phyloP scores from a whole-genome alignment of 2,329 filamentous ascomycete genomes.

The Botryotinia convoluta region DNA sequence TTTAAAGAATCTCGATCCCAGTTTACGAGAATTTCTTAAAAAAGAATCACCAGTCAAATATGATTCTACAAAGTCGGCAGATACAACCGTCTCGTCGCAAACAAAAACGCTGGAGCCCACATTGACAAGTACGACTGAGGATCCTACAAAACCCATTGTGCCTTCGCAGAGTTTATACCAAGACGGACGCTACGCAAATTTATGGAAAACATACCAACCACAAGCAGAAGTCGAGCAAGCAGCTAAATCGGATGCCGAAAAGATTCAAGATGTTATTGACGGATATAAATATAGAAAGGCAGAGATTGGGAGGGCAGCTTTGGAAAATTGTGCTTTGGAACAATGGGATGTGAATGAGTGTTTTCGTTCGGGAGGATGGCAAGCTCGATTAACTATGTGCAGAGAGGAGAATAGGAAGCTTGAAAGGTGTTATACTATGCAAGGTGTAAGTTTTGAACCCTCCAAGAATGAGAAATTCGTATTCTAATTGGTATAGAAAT shows the following conservation, averaged over 20 bases:
- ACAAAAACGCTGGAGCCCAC: conserved; percentile 14
- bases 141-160: conserved; percentile 24
- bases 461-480: not conserved
- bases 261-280: conserved; percentile 75
- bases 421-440: conserved; percentile 84
- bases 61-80: conserved; percentile 28
- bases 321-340: conserved; percentile 91
- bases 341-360: conserved; percentile 81
- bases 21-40: conserved; percentile 62
- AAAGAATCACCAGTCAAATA: conserved; percentile 60
- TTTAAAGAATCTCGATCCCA: conserved; percentile 60
- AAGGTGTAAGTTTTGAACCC: conserved; percentile 57
- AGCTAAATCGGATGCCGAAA: conserved; percentile 73
- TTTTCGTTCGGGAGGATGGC: conserved; percentile 69
- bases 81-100: conserved; percentile 21
- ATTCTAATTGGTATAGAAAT: conserved; percentile 54
- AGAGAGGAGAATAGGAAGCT: conserved; percentile 72
- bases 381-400: conserved; percentile 75
- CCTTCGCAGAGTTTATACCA: conserved; percentile 55
- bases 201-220: conserved; percentile 90
- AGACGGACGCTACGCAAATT: conserved; percentile 74
- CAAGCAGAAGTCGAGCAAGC: conserved; percentile 66
- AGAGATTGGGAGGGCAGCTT: conserved; percentile 73
- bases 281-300: conserved; percentile 80
- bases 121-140: conserved; percentile 20